These are phyloP conservation scores for Exophiala spinifera DNA, from an alignment of 2,329 filamentous ascomycete genomes.

Conservation along the genomic window DNA sequence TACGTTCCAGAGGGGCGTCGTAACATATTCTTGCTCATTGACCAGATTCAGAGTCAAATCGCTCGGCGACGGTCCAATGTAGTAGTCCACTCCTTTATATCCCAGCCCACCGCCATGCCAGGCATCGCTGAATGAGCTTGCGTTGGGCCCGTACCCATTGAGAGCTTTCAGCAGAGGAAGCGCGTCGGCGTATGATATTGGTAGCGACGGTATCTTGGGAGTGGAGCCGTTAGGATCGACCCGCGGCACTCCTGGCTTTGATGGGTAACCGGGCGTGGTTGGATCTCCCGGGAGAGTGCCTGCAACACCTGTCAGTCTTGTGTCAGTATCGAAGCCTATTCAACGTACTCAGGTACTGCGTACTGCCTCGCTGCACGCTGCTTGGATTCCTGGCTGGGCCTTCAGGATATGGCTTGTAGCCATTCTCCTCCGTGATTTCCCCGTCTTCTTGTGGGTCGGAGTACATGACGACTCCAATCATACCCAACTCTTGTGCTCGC, in stretches of 20 bases:
- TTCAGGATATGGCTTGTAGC: constrained; percentile 73
- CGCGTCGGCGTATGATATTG: constrained; percentile 84
- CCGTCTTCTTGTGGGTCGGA: constrained; percentile 88
- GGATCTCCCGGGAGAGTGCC: constrained; percentile 67
- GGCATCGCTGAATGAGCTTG: constrained; percentile 66
- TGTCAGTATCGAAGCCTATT: constrained; percentile 3
- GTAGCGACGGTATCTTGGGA: constrained; percentile 83
- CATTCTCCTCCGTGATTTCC: constrained; percentile 74
- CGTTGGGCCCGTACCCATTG: constrained; percentile 80
- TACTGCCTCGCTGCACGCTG: constrained; percentile 85
- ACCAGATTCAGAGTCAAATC: constrained; percentile 65
- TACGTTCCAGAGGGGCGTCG: constrained; percentile 82
- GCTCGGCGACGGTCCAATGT: constrained; percentile 77
- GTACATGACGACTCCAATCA: constrained; percentile 81
- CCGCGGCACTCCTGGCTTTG: constrained; percentile 81
- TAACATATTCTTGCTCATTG: constrained; percentile 79
- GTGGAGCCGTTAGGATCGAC: constrained; percentile 66
- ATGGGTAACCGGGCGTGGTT: constrained; percentile 90
- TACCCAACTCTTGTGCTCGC: constrained; percentile 84
- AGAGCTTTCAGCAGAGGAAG: constrained; percentile 84
- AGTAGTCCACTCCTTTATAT: constrained; percentile 81
- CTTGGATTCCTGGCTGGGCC: constrained; percentile 85
- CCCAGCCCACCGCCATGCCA: constrained; percentile 72
- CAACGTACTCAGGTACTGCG: constrained; percentile 71
- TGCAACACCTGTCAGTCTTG: constrained; percentile 33